Evolutionary conservation across 306 rosid genomes (phyloP).

Genomic region (Cucurbita moschata): DNA sequence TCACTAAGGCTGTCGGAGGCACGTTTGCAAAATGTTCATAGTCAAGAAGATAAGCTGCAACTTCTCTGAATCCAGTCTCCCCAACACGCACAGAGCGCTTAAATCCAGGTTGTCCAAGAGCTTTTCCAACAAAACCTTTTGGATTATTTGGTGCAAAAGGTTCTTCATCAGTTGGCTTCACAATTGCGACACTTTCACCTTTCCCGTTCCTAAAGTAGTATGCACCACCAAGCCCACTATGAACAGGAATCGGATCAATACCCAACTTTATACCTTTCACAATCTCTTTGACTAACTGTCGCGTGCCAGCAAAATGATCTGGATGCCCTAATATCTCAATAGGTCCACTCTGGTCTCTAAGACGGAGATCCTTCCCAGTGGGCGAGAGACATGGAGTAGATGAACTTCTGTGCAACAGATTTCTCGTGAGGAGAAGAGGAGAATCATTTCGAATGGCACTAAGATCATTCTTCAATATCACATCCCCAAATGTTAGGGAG

Average conservation of each 20-base stretch:
- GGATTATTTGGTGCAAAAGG: conserved; percentile 99
- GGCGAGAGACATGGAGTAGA: conserved; percentile 97
- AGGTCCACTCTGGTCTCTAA: conserved; percentile 74
- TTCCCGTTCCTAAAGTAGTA: conserved; percentile 60
- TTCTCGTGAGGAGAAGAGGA: conserved; percentile 76
- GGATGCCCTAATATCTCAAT: conserved; percentile 79
- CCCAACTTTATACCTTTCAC: conserved; percentile 70
- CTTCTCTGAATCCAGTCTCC: conserved; percentile 94
- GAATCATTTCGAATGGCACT: conserved; percentile 68
- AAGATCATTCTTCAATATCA: conserved; percentile 71
- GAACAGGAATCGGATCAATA: conserved; percentile 71
- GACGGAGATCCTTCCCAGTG: conserved; percentile 68
- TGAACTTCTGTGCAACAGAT: conserved; percentile 72
- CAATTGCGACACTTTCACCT: conserved; percentile 82
- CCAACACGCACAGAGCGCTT: conserved; percentile 91
- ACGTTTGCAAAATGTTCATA: conserved; percentile 76
- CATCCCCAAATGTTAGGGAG: conserved; percentile 74
- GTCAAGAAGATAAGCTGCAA: conserved; percentile 89
- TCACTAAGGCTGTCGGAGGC: conserved; percentile 90
- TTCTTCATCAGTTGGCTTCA: conserved; percentile 96
- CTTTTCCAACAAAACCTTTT: conserved; percentile 86
- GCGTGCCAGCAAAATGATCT: conserved; percentile 28
- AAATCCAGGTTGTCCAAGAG: conserved; percentile 92
- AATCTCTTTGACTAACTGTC: conserved; percentile 45
- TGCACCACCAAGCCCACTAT: conserved; percentile 92